Evolutionary conservation across 169 alveolate genomes (phyloP).

Genomic region (Cryptosporidium parvum): DNA sequence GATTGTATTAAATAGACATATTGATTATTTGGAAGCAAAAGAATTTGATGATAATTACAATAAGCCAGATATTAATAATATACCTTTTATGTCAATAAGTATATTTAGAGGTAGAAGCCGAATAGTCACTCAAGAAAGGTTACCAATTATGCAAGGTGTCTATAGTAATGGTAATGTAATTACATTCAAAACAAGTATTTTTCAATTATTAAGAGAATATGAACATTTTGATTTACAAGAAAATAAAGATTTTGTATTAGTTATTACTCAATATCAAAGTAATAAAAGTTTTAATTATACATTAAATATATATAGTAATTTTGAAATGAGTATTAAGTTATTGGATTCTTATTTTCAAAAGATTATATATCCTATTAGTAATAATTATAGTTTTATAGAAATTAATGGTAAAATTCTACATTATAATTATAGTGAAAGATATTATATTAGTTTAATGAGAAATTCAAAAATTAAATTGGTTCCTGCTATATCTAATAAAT

Average conservation of each 20-base stretch:
- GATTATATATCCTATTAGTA: not conserved
- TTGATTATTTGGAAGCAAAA: not conserved
- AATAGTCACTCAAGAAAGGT: constrained; percentile 40
- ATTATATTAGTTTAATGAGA: not conserved
- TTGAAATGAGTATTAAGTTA: constrained; percentile 24
- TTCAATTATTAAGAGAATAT: constrained; percentile 22
- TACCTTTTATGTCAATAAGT: constrained; percentile 57
- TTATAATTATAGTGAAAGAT: constrained; percentile 34
- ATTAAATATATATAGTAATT: constrained; percentile 33
- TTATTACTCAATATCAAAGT: constrained; percentile 62
- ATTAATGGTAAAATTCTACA: constrained; percentile 39
- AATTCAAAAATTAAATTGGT: constrained; percentile 1
- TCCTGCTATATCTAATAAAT: constrained; percentile 1
- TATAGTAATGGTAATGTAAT: constrained; percentile 63
- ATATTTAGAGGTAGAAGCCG: constrained; percentile 42
- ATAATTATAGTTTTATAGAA: not conserved
- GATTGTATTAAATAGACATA: constrained; percentile 64
- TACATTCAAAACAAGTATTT: constrained; percentile 22
- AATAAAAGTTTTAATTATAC: constrained; percentile 35
- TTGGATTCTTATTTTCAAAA: constrained; percentile 1
- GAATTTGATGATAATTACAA: constrained; percentile 5
- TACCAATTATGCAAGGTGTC: constrained; percentile 57
- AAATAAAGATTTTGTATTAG: constrained; percentile 22
- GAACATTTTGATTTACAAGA: constrained; percentile 8
- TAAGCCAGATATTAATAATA: not conserved